Conservation (phyloP, 192 early-diverging fungal genomes). For the Coemansia sp. region DNA sequence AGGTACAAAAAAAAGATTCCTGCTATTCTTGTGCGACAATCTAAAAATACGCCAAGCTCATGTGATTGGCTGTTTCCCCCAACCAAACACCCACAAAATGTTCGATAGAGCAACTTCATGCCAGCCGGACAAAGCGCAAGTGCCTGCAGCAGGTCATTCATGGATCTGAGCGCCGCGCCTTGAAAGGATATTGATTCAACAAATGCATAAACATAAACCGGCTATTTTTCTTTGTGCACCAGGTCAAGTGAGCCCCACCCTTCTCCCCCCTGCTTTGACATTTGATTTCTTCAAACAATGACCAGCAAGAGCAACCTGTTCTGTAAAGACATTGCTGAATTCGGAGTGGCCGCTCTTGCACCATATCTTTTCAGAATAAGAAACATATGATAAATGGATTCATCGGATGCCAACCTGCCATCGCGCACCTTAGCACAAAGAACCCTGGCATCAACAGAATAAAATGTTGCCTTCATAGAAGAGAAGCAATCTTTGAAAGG, state of each 20-base stretch:
- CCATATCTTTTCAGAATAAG: background rate
- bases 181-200: background rate
- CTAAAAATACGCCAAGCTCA: constrained; percentile 23
- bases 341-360: background rate
- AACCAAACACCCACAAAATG: background rate
- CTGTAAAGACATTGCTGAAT: background rate
- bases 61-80: constrained; percentile 20
- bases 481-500: too few relatives aligned
- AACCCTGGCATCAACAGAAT: background rate
- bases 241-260: background rate
- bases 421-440: background rate
- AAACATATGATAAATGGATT: background rate
- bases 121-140: background rate
- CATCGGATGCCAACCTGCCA: background rate
- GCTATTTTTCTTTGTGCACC: background rate
- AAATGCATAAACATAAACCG: background rate
- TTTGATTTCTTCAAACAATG: constrained; percentile 5
- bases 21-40: background rate
- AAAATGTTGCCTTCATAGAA: too few relatives aligned
- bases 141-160: background rate
- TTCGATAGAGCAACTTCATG: background rate
- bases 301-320: background rate
- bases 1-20: background rate
- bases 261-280: background rate
- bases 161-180: background rate